Conservation (phyloP, 192 early-diverging fungal species). For the Rhizophagus sp. region DNA sequence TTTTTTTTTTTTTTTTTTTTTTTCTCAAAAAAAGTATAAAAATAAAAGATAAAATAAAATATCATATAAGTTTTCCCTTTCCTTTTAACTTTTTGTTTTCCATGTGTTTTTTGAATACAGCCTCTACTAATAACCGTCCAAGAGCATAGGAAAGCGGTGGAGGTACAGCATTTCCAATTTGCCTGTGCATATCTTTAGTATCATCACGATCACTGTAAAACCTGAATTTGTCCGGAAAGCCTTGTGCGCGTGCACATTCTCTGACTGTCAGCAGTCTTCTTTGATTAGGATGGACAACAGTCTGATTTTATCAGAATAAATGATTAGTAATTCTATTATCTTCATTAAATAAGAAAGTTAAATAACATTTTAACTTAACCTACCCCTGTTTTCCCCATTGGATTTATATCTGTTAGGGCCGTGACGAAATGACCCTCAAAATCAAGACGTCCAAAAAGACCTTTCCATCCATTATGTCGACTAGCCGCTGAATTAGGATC, state of each 20-base stretch:
- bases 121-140: slow-evolving; percentile 50
- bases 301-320: slow-evolving; percentile 29
- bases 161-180: slow-evolving; percentile 75
- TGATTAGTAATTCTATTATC: not conserved
- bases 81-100: not conserved
- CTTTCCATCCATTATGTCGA: slow-evolving; percentile 64
- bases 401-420: slow-evolving; percentile 58
- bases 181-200: slow-evolving; percentile 55
- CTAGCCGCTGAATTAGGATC: slow-evolving; percentile 51
- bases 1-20: too few relatives aligned
- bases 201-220: slow-evolving; percentile 46
- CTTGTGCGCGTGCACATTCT: slow-evolving; percentile 69
- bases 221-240: slow-evolving; percentile 66
- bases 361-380: not conserved
- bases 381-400: slow-evolving; percentile 63
- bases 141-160: slow-evolving; percentile 63
- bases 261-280: slow-evolving; percentile 58
- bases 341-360: not conserved
- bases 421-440: slow-evolving; percentile 61
- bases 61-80: not conserved
- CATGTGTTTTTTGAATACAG: slow-evolving; percentile 41
- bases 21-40: too few relatives aligned
- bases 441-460: slow-evolving; percentile 61
- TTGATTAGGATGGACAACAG: slow-evolving; percentile 66
- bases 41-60: too few relatives aligned